These are phyloP conservation scores for Bipolaris sorokiniana DNA, from an alignment of 2,329 filamentous ascomycete genomes.

Conservation along the genomic window DNA sequence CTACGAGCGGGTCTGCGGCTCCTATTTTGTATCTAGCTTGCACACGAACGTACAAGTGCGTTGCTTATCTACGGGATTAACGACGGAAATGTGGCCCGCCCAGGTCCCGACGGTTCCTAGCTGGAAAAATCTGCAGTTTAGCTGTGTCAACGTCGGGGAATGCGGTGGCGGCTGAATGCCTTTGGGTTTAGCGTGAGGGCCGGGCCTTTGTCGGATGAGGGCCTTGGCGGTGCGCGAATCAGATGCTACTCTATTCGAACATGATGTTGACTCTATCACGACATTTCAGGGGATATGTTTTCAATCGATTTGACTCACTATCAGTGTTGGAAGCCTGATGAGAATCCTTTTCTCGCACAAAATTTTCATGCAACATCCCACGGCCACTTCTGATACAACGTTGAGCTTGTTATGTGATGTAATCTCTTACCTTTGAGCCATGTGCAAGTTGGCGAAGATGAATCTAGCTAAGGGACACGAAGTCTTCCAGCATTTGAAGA, in stretches of 20 bases:
- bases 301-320: neutral
- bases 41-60: slow-evolving; percentile 15
- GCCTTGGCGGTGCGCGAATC: slow-evolving; percentile 20
- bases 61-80: slow-evolving; percentile 9
- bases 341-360: neutral
- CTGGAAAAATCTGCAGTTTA: slow-evolving; percentile 39
- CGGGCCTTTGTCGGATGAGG: slow-evolving; percentile 34
- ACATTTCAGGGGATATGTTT: neutral
- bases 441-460: neutral
- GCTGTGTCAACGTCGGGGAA: slow-evolving; percentile 17
- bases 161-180: slow-evolving; percentile 21
- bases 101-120: slow-evolving; percentile 17
- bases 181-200: slow-evolving; percentile 27
- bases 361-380: neutral
- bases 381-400: neutral
- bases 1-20: slow-evolving; percentile 29
- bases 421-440: neutral
- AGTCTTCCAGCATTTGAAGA: too few species aligned
- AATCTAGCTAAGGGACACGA: neutral
- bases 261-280: slow-evolving; percentile 5
- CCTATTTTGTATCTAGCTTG: slow-evolving; percentile 16
- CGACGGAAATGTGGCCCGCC: slow-evolving; percentile 10
- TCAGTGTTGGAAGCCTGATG: neutral
- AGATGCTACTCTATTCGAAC: slow-evolving; percentile 10
- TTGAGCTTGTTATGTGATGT: neutral